A percentile compares a stretch with the other conserved stretches of the same genome.
Conservation (phyloP, 768 basidiomycete genomes). For the Psilocybe sp. region DNA sequence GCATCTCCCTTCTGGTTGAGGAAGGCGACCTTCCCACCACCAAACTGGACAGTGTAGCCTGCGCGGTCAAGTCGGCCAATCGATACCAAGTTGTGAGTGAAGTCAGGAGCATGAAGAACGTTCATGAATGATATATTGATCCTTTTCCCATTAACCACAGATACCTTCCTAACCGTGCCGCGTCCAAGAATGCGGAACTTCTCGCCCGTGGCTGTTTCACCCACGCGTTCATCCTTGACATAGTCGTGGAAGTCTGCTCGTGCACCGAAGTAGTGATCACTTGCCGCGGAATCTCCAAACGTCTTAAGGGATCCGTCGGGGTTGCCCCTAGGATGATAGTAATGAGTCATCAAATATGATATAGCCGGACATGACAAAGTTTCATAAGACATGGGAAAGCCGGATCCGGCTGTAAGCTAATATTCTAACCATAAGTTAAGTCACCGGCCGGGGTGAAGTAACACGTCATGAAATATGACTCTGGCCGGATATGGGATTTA, state of each 20-base stretch:
- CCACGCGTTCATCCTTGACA: neutral
- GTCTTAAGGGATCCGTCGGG: too few relatives aligned
- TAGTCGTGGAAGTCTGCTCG: slow-evolving; percentile 14
- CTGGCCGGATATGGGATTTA: too few relatives aligned
- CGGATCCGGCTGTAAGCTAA: too few relatives aligned
- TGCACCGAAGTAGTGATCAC: slow-evolving; percentile 18
- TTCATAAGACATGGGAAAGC: too few relatives aligned
- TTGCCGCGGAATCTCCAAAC: slow-evolving; percentile 18
- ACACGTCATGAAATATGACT: too few relatives aligned
- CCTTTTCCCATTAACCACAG: slow-evolving; percentile 3
- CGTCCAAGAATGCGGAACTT: slow-evolving; percentile 17
- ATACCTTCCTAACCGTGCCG: slow-evolving; percentile 12
- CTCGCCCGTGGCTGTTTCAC: slow-evolving; percentile 6
- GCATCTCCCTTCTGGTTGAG: neutral
- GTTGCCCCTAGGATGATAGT: too few relatives aligned
- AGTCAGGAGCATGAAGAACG: slow-evolving; percentile 22
- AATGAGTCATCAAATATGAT: too few relatives aligned
- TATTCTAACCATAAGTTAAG: too few relatives aligned
- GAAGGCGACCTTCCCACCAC: slow-evolving; percentile 1
- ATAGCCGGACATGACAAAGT: too few relatives aligned
- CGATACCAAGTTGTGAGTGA: slow-evolving; percentile 22
- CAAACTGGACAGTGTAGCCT: slow-evolving; percentile 13
- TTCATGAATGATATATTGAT: slow-evolving; percentile 15
- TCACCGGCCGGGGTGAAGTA: too few relatives aligned
- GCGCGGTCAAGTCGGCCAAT: slow-evolving; percentile 9